Evolutionary conservation across 2,329 filamentous ascomycete genomes (phyloP), one percentile per base, ranked within the genome.

Genomic region (Thelonectria discophora): DNA sequence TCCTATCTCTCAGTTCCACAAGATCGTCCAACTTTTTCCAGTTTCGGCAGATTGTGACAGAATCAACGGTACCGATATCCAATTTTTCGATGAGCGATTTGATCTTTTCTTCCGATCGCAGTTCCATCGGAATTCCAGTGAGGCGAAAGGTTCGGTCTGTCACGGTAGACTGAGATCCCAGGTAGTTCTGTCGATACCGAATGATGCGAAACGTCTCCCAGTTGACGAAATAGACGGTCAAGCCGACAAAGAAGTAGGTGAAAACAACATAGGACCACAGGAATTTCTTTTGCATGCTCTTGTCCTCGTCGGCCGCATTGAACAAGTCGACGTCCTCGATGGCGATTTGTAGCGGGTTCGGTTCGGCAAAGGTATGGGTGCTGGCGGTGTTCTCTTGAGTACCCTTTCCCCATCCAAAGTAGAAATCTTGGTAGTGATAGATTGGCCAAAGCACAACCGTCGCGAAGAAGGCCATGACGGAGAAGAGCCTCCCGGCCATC

Each of bases 181-280:
- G 84, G 73, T 97, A 99, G 60, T 93, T 88, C 76, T 99, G 95
- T 21, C 95, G 85, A 30, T 94, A 86, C 58, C 89, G 86, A 66
- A 98, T 96, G 54, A 99, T 90, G 61, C 88, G 90, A 68, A 90
- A 87, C 0, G 95, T 98, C 77, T 97, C 90, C 43, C 85, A 85
- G 60, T 94, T 88, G 70, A 98, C 88, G 68, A 94, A 86, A 74
- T 94, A 97, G 12, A 97, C 81, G 0, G 92, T 91, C 43, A 98
- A 79, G 2, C 82, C 87, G 6, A 90, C 94, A 76, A 98, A 99
- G 52, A 98, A 84, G 79, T 97, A 99, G 1, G 93, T 92, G 71
- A 99, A 99, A n/a, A 91, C 82, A 13, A 97, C 86, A 73, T 98
- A 97, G 72, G 94, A 91, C 93, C 94, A 97, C 1, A 97, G 80